These are phyloP conservation scores for Globisporangium nagaii DNA, from an alignment of 352 stramenopile species.

Conservation along the genomic window DNA sequence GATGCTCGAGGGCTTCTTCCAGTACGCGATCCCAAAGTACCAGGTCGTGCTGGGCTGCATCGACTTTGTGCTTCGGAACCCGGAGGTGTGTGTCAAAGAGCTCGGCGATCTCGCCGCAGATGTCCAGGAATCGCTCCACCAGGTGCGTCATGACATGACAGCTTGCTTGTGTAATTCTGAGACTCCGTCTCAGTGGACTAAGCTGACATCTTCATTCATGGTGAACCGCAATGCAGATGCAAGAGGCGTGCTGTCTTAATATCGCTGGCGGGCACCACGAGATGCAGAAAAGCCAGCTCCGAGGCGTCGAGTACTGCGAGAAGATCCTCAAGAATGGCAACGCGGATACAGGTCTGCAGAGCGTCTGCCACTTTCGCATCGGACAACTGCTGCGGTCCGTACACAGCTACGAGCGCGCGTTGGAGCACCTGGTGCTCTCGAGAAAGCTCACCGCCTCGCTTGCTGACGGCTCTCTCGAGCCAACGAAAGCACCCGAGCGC, in stretches of 20 bases:
- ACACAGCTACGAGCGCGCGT: conserved; percentile 46
- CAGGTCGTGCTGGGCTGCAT: conserved; percentile 33
- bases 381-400: conserved; percentile 39
- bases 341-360: conserved; percentile 6
- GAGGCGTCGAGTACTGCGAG: conserved; percentile 35
- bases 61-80: conserved; percentile 13
- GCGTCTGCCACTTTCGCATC: conserved; percentile 39
- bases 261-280: conserved; percentile 56
- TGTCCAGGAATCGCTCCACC: background rate
- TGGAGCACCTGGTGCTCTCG: conserved; percentile 16
- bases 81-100: conserved; percentile 1
- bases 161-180: background rate
- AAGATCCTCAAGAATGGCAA: conserved; percentile 29
- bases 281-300: conserved; percentile 48
- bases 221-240: conserved; percentile 24
- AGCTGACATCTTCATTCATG: too few species aligned
- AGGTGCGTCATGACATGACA: background rate
- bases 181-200: too few species aligned
- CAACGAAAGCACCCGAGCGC: background rate
- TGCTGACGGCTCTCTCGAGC: too few species aligned
- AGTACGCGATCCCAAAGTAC: conserved; percentile 58
- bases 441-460: background rate
- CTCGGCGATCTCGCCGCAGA: background rate
- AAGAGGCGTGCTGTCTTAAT: conserved; percentile 46
- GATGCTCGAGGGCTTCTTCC: conserved; percentile 57